These are phyloP conservation scores for Dipodascus albidus DNA, from an alignment of 805 yeast species.

Conservation along the genomic window DNA sequence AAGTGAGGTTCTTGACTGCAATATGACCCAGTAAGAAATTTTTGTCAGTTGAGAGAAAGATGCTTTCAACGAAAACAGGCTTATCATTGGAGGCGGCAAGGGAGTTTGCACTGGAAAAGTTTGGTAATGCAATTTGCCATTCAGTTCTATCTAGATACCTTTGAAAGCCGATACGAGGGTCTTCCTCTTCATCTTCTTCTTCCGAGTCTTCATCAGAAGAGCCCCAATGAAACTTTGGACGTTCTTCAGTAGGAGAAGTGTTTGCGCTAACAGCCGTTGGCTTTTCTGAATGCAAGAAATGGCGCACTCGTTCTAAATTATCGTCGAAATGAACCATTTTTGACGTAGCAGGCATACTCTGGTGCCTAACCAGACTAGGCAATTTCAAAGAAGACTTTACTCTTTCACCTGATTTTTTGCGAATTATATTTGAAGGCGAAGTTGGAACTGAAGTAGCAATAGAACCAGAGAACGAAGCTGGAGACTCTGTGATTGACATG, in stretches of 20 bases:
- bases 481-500: neutral
- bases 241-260: constrained; percentile 43
- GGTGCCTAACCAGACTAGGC: constrained; percentile 26
- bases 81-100: constrained; percentile 13
- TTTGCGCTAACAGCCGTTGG: constrained; percentile 66
- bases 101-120: constrained; percentile 16
- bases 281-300: constrained; percentile 57
- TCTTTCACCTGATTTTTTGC: constrained; percentile 83
- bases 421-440: constrained; percentile 34
- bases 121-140: constrained; percentile 18
- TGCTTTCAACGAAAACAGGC: constrained; percentile 47
- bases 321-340: constrained; percentile 71
- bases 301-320: constrained; percentile 46
- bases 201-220: constrained; percentile 17
- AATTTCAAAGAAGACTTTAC: constrained; percentile 61
- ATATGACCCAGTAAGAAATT: constrained; percentile 56
- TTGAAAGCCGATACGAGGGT: neutral
- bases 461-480: neutral
- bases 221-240: constrained; percentile 19
- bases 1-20: constrained; percentile 67
- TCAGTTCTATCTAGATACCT: constrained; percentile 1
- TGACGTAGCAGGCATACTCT: constrained; percentile 34
- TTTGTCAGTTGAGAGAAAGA: constrained; percentile 40
- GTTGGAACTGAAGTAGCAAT: neutral
- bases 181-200: constrained; percentile 14